These are phyloP conservation scores for Polyporus tsugae DNA, from an alignment of 1,284 basidiomycete species.

Conservation along the genomic window DNA sequence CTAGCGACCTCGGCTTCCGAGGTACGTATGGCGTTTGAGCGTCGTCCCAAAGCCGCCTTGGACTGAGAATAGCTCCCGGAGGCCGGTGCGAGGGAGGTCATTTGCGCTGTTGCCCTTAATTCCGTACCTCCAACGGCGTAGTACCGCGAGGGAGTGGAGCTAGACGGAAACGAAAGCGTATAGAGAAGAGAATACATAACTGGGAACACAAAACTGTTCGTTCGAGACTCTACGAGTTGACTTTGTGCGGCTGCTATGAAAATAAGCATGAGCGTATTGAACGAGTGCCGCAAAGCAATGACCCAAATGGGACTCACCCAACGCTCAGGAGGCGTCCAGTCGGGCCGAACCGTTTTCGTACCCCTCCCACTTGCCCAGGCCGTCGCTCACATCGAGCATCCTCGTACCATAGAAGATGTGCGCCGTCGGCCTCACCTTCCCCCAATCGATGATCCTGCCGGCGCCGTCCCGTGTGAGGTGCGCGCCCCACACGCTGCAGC, in stretches of 20 bases:
- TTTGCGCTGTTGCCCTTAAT: background rate
- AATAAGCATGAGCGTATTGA: background rate
- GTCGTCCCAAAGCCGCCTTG: background rate
- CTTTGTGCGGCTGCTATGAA: background rate
- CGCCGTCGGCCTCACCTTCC: slow-evolving; percentile 60
- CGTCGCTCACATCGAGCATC: slow-evolving; percentile 62
- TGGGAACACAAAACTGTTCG: background rate
- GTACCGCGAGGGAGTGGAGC: background rate
- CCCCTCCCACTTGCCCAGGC: slow-evolving; percentile 67
- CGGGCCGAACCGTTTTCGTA: slow-evolving; percentile 56
- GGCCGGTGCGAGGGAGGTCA: background rate
- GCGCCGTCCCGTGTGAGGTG: slow-evolving; percentile 58
- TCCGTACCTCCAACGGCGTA: background rate
- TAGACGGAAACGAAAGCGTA: background rate
- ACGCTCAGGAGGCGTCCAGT: slow-evolving; percentile 24
- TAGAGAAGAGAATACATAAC: background rate
- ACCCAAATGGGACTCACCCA: background rate
- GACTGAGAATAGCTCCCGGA: background rate
- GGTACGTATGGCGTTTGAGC: background rate
- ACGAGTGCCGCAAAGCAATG: background rate
- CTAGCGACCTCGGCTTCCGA: slow-evolving; percentile 1
- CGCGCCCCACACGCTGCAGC: slow-evolving; percentile 63
- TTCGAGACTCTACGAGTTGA: background rate
- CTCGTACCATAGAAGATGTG: slow-evolving; percentile 74
- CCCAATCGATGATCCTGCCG: slow-evolving; percentile 58